These are phyloP conservation scores for Aristolochia contorta DNA, from an alignment of 164 flowering plant species.

Conservation along the genomic window DNA sequence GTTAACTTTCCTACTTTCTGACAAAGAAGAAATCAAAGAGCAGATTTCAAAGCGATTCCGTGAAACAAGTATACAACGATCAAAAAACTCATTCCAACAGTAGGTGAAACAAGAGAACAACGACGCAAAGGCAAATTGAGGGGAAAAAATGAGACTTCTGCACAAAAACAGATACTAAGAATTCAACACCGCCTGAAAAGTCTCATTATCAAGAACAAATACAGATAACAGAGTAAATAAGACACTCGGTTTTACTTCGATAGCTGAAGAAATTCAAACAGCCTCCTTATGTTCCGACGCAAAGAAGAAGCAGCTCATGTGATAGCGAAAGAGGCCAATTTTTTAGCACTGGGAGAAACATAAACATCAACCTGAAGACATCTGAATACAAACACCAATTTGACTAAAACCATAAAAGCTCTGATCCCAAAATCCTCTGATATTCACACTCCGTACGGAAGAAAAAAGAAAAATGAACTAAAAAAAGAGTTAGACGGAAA, in stretches of 20 bases:
- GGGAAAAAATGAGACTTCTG: neutral
- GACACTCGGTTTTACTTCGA: neutral
- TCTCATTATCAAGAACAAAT: too few relatives aligned
- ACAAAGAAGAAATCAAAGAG: too few relatives aligned
- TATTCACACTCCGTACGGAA: slow-evolving; percentile 7
- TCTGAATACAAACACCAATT: neutral
- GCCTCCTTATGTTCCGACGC: slow-evolving; percentile 1
- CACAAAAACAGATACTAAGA: too few relatives aligned
- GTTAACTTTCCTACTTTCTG: too few relatives aligned
- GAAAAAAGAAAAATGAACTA: neutral
- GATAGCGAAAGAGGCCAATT: neutral
- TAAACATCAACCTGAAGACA: neutral
- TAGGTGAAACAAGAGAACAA: neutral
- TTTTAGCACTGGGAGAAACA: neutral
- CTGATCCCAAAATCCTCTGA: slow-evolving; percentile 17
- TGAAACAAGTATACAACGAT: too few relatives aligned
- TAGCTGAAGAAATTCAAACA: neutral
- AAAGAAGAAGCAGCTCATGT: too few relatives aligned
- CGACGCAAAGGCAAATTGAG: neutral
- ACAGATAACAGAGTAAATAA: too few relatives aligned
- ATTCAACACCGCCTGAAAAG: too few relatives aligned
- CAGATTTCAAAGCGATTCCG: too few relatives aligned
- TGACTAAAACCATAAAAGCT: slow-evolving; percentile 2
- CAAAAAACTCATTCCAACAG: too few relatives aligned
- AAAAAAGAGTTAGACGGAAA: too few relatives aligned